Evolutionary conservation across 306 rosid species (phyloP).

Genomic region (Vigna mungo): DNA sequence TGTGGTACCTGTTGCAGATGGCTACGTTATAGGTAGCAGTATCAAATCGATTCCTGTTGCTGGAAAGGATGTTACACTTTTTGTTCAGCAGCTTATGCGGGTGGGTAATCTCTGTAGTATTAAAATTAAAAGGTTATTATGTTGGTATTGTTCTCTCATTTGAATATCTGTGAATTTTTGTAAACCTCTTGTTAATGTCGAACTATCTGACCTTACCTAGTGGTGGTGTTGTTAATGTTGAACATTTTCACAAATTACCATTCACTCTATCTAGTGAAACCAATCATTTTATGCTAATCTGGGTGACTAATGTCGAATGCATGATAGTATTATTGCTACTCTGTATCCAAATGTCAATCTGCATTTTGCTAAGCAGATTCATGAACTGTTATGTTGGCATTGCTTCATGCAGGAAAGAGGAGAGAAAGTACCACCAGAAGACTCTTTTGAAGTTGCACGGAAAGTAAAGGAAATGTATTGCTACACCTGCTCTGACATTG

Average conservation of each 20-base stretch:
- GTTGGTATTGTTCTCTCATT: slow-evolving; percentile 18
- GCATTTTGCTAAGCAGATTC: slow-evolving; percentile 37
- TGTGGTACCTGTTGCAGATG: slow-evolving; percentile 99
- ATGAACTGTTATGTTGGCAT: slow-evolving; percentile 42
- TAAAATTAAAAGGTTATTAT: slow-evolving; percentile 17
- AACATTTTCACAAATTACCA: slow-evolving; percentile 27
- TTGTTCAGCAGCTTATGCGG: slow-evolving; percentile 98
- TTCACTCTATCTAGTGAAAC: slow-evolving; percentile 21
- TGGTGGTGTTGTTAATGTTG: background rate
- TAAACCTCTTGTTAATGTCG: background rate
- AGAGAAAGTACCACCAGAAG: slow-evolving; percentile 96
- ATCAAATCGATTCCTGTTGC: slow-evolving; percentile 91
- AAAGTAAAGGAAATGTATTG: slow-evolving; percentile 97
- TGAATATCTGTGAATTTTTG: slow-evolving; percentile 18
- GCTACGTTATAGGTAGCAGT: slow-evolving; percentile 98
- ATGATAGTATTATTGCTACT: background rate
- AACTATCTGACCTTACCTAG: background rate
- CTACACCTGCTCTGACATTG: slow-evolving; percentile 97
- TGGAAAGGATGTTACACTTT: slow-evolving; percentile 93
- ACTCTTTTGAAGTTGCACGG: slow-evolving; percentile 96
- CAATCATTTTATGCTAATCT: background rate
- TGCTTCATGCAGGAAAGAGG: slow-evolving; percentile 87
- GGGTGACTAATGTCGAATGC: background rate
- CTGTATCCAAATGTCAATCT: slow-evolving; percentile 20
- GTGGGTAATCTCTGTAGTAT: slow-evolving; percentile 53